Percentiles rank a stretch among this genome's conserved stretches.
Evolutionary conservation across 139 green algal genomes (phyloP).

Genomic region (Chlamydomonas schloesseri): DNA sequence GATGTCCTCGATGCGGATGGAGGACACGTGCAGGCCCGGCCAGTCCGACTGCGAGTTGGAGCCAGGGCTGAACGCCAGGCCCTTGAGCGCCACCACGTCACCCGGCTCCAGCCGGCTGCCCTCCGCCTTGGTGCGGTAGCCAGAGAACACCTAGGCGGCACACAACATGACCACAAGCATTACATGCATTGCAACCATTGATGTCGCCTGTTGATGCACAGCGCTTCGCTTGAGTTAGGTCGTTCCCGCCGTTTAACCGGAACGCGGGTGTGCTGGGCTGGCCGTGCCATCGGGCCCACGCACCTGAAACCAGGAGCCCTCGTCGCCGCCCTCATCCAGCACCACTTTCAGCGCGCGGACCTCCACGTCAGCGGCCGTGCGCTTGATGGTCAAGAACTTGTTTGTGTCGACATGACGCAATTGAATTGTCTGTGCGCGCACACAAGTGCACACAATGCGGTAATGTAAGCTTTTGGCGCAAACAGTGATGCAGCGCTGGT

Average conservation of each 20-base stretch:
- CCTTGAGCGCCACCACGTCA: conserved; percentile 42
- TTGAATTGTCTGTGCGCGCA: conserved; percentile 33
- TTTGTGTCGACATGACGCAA: conserved; percentile 26
- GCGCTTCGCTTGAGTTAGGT: no score
- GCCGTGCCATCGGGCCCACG: no score
- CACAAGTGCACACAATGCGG: no score
- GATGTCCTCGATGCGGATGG: conserved; percentile 11
- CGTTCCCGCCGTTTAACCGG: no score
- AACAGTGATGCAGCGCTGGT: no score
- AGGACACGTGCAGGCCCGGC: no score
- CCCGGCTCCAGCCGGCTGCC: conserved; percentile 37
- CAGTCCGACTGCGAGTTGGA: no score
- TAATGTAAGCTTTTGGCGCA: no score
- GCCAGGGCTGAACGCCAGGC: conserved; percentile 1
- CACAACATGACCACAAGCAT: background rate
- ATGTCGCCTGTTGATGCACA: no score
- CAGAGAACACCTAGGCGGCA: conserved; percentile 24
- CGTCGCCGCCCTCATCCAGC: conserved; percentile 36
- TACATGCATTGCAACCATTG: no score
- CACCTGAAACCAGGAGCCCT: conserved; percentile 47
- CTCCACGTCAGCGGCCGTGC: conserved; percentile 51
- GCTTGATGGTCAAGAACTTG: conserved; percentile 45
- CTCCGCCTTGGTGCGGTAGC: conserved; percentile 53
- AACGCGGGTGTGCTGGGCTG: no score
- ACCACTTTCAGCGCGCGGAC: conserved; percentile 47